A percentile compares a stretch with the other conserved stretches of the same genome.
Evolutionary conservation across 163 green algal species (phyloP).

Genomic region (Chlamydomonas reinhardtii): DNA sequence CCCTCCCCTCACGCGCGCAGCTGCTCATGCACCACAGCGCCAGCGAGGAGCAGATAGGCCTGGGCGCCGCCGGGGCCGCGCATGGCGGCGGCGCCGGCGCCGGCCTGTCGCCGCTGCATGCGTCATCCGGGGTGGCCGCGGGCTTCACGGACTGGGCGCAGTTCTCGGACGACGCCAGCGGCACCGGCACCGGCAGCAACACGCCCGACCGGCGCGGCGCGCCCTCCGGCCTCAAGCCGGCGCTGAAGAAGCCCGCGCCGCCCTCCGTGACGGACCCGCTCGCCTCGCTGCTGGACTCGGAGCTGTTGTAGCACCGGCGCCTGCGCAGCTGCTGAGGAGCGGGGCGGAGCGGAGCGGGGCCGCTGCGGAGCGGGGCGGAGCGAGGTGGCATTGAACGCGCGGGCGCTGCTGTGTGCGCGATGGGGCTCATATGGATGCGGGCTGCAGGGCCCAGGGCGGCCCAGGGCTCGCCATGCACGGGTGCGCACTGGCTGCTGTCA

Average conservation of each 20-base stretch:
- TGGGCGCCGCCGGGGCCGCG: not conserved
- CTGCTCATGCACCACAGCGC: conserved; percentile 23
- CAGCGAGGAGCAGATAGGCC: conserved; percentile 3
- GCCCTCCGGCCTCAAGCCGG: conserved; percentile 15
- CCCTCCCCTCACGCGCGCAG: not conserved
- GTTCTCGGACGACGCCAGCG: not conserved
- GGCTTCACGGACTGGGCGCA: conserved; percentile 20
- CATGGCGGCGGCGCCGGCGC: not conserved
- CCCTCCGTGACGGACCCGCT: conserved; percentile 3
- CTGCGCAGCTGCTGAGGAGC: too few relatives aligned
- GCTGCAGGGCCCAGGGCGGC: too few relatives aligned
- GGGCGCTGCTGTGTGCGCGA: too few relatives aligned
- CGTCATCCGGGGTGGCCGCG: too few relatives aligned
- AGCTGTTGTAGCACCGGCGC: not conserved
- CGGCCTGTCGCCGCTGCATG: not conserved
- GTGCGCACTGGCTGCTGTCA: too few relatives aligned
- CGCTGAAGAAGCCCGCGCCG: conserved; percentile 12
- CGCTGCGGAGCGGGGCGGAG: too few relatives aligned
- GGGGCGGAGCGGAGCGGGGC: too few relatives aligned
- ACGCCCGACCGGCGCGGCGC: not conserved
- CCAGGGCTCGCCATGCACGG: too few relatives aligned
- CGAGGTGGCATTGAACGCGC: too few relatives aligned
- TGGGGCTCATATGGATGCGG: too few relatives aligned
- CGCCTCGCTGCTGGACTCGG: not conserved
- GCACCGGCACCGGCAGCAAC: not conserved